Base-by-base conservation (phyloP, 2,329 filamentous ascomycete genomes). In the Pseudogymnoascus sp. region DNA sequence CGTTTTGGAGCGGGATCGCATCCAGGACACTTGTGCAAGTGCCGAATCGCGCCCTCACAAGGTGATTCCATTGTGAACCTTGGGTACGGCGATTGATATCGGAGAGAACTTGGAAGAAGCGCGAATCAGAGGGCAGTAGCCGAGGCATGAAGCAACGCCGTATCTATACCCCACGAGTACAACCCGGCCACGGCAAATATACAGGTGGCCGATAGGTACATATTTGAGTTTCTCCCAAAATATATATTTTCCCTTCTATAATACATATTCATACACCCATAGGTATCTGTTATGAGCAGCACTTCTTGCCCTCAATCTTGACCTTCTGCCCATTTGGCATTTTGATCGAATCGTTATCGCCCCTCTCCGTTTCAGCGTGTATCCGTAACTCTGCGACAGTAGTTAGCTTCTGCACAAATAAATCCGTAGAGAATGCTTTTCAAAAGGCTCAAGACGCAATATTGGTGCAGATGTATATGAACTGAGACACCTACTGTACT, bases 311-410 rank as follows among this genome's bases (percentile, higher is more conserved):
- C 68, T 74, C 72, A 66, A 74, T 72, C 6, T 70, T 68, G 24
- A 74, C 68, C 37, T 67, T 68, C 66, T 72, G 65, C 47, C 71
- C 72, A 66, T 73, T 72, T 26, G 74, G 73, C 72, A 85, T 79
- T 76, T 93, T 96, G 71, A 97, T 85, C 35, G 88, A 90, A 70
- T 97, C 92, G 73, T 99, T 99, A 76, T 97, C 90, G 62, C 95
- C 92, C 68, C 91, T 82, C 76, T 99, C 93, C 31, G 89, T 99
- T 68, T 96, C 80, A 65, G 96, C 84, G 74, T 97, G 95, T 76
- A 99, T 97, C 61, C 88, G 83, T 64, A 97, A 78, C 73, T 89
- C 92, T 97, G 68, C n/a, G 5, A 69, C n/a, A 13, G 14, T n/a
- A 29, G 42, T 64, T n/a, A 64, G 63, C 21, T 31, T 16, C 47